These are phyloP conservation scores for Trametes punicea DNA, from an alignment of 768 basidiomycete genomes.

Conservation along the genomic window DNA sequence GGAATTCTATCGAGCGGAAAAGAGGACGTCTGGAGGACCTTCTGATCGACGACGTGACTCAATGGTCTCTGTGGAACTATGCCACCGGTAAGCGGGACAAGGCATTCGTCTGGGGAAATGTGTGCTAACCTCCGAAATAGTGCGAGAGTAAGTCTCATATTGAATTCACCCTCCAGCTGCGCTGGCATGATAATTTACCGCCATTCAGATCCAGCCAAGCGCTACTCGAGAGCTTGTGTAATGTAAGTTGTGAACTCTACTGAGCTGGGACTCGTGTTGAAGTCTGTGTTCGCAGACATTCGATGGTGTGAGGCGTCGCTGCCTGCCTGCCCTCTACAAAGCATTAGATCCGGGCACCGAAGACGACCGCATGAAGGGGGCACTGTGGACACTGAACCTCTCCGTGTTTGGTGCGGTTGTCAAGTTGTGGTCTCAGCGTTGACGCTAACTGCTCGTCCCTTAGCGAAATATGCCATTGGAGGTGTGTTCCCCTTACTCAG, in stretches of 20 bases:
- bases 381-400: conserved; percentile 72
- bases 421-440: background rate
- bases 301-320: conserved; percentile 66
- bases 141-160: conserved; percentile 34
- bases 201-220: conserved; percentile 37
- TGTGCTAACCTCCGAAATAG: conserved; percentile 8
- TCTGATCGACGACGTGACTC: conserved; percentile 66
- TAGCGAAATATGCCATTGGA: conserved; percentile 41
- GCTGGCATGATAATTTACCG: no score
- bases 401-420: conserved; percentile 49
- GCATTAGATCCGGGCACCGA: conserved; percentile 67
- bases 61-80: conserved; percentile 80
- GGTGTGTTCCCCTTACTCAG: conserved; percentile 27
- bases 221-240: conserved; percentile 40
- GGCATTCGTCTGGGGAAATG: background rate
- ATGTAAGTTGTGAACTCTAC: conserved; percentile 34
- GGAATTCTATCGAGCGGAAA: conserved; percentile 71
- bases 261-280: background rate
- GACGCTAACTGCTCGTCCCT: background rate
- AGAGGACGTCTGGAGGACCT: conserved; percentile 56
- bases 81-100: conserved; percentile 37
- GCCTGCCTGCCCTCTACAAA: conserved; percentile 53
- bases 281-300: conserved; percentile 42
- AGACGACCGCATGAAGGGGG: conserved; percentile 91
- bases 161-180: no score